These are phyloP conservation scores for Astragalus glycyphyllos DNA, from an alignment of 306 rosid species.

Conservation along the genomic window DNA sequence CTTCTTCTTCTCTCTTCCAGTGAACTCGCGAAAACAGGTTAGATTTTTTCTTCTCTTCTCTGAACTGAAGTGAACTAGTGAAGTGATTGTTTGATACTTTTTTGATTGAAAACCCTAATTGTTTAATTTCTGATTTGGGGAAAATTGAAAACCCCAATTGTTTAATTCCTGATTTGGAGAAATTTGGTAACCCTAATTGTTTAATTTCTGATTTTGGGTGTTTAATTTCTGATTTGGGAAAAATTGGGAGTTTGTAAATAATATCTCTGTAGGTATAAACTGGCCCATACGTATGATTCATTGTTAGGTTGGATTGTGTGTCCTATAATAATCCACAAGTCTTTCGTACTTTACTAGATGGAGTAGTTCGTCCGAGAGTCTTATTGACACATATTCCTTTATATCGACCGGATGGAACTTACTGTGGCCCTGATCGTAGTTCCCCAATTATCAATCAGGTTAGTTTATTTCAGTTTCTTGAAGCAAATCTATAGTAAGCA, in stretches of 20 bases:
- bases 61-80: no score
- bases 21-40: no score
- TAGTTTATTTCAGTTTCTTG: constrained; percentile 29
- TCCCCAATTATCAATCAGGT: constrained; percentile 82
- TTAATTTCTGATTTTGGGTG: no score
- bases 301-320: constrained; percentile 29
- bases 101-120: no score
- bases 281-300: constrained; percentile 34
- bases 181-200: no score
- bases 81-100: no score
- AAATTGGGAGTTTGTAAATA: constrained; percentile 68
- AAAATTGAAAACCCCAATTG: no score
- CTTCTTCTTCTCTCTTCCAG: no score
- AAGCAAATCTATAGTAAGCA: constrained; percentile 21
- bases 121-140: no score
- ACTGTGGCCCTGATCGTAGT: constrained; percentile 74
- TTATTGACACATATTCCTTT: constrained; percentile 82
- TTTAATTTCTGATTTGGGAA: no score
- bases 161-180: no score
- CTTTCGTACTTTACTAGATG: constrained; percentile 52
- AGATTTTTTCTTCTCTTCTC: no score
- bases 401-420: constrained; percentile 63
- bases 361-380: constrained; percentile 63
- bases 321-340: constrained; percentile 30
- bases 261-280: constrained; percentile 66